These are phyloP conservation scores for Pugionium cornutum DNA, from an alignment of 345 rosid genomes.

Conservation along the genomic window DNA sequence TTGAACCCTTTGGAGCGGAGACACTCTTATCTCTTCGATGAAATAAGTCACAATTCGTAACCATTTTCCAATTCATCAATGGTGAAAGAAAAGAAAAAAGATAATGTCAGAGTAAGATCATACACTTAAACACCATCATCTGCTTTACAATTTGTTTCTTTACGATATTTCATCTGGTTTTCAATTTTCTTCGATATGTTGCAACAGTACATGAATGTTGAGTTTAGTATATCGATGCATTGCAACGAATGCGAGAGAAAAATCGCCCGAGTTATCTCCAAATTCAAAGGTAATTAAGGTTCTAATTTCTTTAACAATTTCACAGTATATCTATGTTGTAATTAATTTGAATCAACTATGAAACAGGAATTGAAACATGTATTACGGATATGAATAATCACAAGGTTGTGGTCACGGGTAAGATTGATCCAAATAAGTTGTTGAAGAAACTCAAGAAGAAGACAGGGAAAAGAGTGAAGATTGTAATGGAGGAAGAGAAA, in stretches of 20 bases:
- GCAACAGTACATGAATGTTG: slow-evolving; percentile 49
- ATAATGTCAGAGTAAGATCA: slow-evolving; percentile 35
- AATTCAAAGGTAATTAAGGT: slow-evolving; percentile 54
- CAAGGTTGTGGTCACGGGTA: slow-evolving; percentile 57
- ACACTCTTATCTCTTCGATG: slow-evolving; percentile 27
- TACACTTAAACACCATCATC: not conserved
- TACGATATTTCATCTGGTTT: not conserved
- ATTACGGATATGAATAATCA: slow-evolving; percentile 66
- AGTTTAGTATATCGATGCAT: slow-evolving; percentile 60
- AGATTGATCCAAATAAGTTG: slow-evolving; percentile 56
- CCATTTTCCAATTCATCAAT: slow-evolving; percentile 9
- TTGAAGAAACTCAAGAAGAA: slow-evolving; percentile 72
- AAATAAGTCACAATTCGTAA: not conserved
- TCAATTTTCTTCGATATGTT: not conserved
- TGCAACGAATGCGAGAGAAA: slow-evolving; percentile 82
- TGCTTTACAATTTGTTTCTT: not conserved
- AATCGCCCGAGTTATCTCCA: slow-evolving; percentile 58
- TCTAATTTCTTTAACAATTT: not conserved
- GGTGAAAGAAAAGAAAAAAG: slow-evolving; percentile 35
- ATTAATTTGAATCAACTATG: not conserved
- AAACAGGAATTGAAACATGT: slow-evolving; percentile 69
- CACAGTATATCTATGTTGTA: not conserved
- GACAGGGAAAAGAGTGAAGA: slow-evolving; percentile 61
- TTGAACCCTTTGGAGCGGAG: not conserved
- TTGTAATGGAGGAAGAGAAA: slow-evolving; percentile 38